phyloP scores from a whole-genome alignment of 495 filamentous ascomycete species.

The Beverwykella pulmonaria region DNA sequence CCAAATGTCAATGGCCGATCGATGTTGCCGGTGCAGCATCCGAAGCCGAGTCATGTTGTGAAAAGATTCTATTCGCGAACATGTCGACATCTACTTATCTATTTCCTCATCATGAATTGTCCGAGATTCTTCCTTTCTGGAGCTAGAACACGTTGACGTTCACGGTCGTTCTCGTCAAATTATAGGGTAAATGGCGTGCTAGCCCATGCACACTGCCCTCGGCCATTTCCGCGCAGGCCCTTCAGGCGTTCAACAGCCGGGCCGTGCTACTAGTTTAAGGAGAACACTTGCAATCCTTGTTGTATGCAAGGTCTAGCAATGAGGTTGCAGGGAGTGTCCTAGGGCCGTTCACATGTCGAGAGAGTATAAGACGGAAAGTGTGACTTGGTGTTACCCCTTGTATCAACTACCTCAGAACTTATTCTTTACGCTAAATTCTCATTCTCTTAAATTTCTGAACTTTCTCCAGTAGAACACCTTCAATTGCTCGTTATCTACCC shows the following conservation, averaged over 20 bases:
- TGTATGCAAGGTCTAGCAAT: neutral
- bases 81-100: neutral
- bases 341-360: neutral
- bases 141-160: neutral
- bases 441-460: no score
- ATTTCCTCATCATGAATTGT: neutral
- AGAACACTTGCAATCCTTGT: neutral
- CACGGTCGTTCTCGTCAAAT: neutral
- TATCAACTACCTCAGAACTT: neutral
- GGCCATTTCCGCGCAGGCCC: neutral
- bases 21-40: neutral
- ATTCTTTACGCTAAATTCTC: neutral
- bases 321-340: neutral
- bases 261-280: neutral
- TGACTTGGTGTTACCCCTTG: no score
- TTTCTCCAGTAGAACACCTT: no score
- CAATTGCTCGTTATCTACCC: neutral
- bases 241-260: neutral
- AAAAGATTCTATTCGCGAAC: neutral
- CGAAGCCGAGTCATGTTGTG: neutral
- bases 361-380: neutral
- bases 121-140: neutral
- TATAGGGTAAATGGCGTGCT: constrained; percentile 6
- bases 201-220: neutral
- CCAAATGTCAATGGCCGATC: neutral